These are phyloP conservation scores for Stenocarpella maydis DNA, from an alignment of 2,329 filamentous ascomycete genomes.

Conservation along the genomic window DNA sequence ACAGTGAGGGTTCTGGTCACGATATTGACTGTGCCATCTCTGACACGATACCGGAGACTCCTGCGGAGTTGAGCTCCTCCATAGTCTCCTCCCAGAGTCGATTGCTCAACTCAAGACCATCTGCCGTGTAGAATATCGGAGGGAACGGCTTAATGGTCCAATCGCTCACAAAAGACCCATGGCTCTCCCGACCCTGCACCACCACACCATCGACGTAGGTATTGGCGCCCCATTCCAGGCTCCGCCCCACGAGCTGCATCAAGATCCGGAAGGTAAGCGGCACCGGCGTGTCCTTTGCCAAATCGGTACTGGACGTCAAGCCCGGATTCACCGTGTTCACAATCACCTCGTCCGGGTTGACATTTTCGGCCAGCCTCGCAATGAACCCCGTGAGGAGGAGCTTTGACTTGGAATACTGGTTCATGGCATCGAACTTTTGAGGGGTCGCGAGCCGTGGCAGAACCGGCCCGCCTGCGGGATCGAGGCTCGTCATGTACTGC, in stretches of 20 bases:
- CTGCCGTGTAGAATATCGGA: not conserved
- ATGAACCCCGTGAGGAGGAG: constrained; percentile 5
- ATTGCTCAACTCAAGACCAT: not conserved
- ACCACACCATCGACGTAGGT: constrained; percentile 57
- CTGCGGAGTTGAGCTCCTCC: constrained; percentile 27
- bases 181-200: constrained; percentile 56
- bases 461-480: not conserved
- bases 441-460: not conserved
- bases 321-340: constrained; percentile 49
- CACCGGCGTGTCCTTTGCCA: not conserved
- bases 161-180: constrained; percentile 59
- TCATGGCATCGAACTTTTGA: not conserved
- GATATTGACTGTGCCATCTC: not conserved
- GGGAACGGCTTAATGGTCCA: constrained; percentile 54
- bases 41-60: not conserved
- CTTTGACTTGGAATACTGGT: constrained; percentile 4
- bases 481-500: not conserved
- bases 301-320: constrained; percentile 26
- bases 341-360: constrained; percentile 46
- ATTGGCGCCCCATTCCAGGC: constrained; percentile 50
- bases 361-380: constrained; percentile 47
- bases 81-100: constrained; percentile 31
- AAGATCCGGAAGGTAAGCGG: not conserved
- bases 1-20: too few species aligned
- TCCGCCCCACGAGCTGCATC: not conserved